phyloP scores from a whole-genome alignment of 228 moss, liverwort and hornwort species.

The Sphagnum magellanicum region DNA sequence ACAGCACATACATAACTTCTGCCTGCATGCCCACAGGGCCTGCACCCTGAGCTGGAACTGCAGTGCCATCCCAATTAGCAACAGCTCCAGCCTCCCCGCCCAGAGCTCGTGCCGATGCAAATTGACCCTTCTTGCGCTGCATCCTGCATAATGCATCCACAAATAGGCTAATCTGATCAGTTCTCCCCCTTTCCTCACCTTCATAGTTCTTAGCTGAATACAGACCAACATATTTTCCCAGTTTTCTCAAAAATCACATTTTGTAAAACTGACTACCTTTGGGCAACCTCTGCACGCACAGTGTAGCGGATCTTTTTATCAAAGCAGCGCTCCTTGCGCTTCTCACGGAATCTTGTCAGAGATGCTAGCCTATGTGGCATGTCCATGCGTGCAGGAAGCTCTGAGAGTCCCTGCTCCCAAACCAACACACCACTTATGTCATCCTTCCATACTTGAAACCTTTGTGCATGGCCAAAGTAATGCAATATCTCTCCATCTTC shows the following conservation, averaged over 20 bases:
- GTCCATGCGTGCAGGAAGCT: constrained; percentile 94
- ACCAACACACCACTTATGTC: background rate
- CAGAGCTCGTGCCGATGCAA: constrained; percentile 77
- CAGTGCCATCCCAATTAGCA: constrained; percentile 77
- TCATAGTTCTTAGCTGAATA: background rate
- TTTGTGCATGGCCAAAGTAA: background rate
- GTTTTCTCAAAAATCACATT: background rate
- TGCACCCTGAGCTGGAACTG: constrained; percentile 48
- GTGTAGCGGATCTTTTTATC: constrained; percentile 97
- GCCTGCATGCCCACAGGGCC: constrained; percentile 66
- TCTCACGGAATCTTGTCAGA: constrained; percentile 92
- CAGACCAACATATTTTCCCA: background rate
- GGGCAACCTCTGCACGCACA: constrained; percentile 95
- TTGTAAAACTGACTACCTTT: constrained; percentile 38
- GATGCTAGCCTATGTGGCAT: constrained; percentile 98
- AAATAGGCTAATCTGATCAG: background rate
- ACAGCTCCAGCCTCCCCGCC: constrained; percentile 56
- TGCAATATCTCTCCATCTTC: background rate
- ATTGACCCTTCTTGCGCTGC: constrained; percentile 97
- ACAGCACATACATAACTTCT: constrained; percentile 67
- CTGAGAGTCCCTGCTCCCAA: constrained; percentile 62
- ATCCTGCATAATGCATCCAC: constrained; percentile 45
- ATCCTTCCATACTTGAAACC: background rate
- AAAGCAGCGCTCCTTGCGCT: constrained; percentile 94
- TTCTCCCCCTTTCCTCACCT: background rate